Base-by-base conservation (phyloP, 2,329 filamentous ascomycete species). In the Cryphonectria radicalis region DNA sequence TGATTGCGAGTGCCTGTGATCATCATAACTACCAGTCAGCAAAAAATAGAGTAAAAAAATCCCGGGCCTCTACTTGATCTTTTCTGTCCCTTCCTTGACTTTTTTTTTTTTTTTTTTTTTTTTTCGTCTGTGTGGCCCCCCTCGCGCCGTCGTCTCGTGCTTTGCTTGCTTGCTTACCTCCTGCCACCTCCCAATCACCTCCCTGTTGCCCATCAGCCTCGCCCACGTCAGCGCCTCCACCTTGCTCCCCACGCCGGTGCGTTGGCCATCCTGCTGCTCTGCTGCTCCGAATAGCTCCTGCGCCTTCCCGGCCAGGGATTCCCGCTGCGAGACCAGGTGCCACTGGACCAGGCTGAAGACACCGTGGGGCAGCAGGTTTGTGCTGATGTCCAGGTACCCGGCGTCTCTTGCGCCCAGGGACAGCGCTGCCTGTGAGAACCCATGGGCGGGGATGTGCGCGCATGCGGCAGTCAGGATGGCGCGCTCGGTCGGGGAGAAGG, bases 331-430 rank as follows among this genome's bases (percentile, higher is more conserved):
- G 62, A 91, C 86, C 19, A 97, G 87, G 79, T 97, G 91, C 79
- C 91, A 97, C 53, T 88, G 87, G 75, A 98, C 90, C 40, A 99
- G 86, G 76, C 93, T 91, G 82, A 97, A 97, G 32, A 91, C 88
- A 10, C 93, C 93, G 59, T 91, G 87, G 0, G 93, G 90, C 70
- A 99, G 90, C 28, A 98, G 84, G 77, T 94, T 95, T 13, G 93
- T 90, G 72, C 93, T 95, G 71, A 95, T 94, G 78, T 96, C 93
- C 67, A 94, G 90, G 80, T 95, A 97, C 62, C 95, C 94, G 25
- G 91, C 90, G 77, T 97, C 94, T 77, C 90, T 90, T 73, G 93
- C 93, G 73, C 95, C 96, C 32, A 92, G 87, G 60, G 89, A 88
- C 13, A 99, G 86, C 0, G 95, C 86, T 28, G 88, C 85, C 65